These are phyloP conservation scores for Suillus cothurnatus DNA, from an alignment of 768 basidiomycete genomes.

Conservation along the genomic window DNA sequence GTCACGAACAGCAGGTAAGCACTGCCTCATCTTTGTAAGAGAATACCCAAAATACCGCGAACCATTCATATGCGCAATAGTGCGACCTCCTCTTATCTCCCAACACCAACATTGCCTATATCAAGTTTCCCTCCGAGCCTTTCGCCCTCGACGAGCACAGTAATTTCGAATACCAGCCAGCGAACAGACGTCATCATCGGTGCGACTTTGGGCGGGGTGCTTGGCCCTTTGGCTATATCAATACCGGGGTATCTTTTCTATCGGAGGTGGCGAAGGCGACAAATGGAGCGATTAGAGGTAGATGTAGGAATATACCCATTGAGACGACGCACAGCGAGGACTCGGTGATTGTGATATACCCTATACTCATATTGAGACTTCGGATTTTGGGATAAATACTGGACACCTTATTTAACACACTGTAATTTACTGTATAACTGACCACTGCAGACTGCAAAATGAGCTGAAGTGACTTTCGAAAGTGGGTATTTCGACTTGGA, in stretches of 20 bases:
- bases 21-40: neutral
- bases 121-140: constrained; percentile 25
- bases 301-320: neutral
- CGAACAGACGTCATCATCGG: constrained; percentile 20
- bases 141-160: constrained; percentile 10
- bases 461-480: neutral
- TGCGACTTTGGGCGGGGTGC: constrained; percentile 13
- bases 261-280: constrained; percentile 12
- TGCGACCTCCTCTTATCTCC: constrained; percentile 30
- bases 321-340: neutral
- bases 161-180: constrained; percentile 5
- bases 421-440: neutral
- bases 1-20: constrained; percentile 42
- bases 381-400: neutral
- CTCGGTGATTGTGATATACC: constrained; percentile 6
- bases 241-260: constrained; percentile 11
- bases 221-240: constrained; percentile 18
- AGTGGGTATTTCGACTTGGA: neutral
- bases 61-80: constrained; percentile 11
- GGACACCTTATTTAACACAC: neutral
- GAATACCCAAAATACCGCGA: neutral
- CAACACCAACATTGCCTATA: constrained; percentile 23
- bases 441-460: too few species aligned
- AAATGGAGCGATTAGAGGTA: neutral
- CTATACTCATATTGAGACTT: neutral